A percentile compares a stretch with the other conserved stretches of the same genome.
These are phyloP conservation scores for Plantago ovata DNA, from an alignment of 257 asterid species.

Conservation along the genomic window DNA sequence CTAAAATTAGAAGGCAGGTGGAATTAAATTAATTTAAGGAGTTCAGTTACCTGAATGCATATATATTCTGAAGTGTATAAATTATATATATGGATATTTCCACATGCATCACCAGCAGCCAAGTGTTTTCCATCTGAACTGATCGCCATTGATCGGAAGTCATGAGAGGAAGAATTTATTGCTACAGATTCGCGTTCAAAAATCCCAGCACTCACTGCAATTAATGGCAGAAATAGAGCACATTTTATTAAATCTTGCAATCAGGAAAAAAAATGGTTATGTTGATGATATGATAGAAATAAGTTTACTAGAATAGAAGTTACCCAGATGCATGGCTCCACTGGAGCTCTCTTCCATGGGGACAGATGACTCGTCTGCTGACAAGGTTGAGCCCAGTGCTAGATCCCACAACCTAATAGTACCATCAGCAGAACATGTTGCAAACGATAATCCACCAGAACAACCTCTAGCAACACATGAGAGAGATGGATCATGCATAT, in stretches of 20 bases:
- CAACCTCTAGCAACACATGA: constrained; percentile 65
- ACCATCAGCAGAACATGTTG: constrained; percentile 75
- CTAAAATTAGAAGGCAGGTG: no score
- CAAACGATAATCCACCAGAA: constrained; percentile 67
- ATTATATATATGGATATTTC: constrained; percentile 62
- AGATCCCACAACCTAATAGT: constrained; percentile 71
- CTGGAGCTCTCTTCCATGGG: constrained; percentile 26
- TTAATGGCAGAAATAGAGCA: constrained; percentile 18
- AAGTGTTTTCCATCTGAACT: constrained; percentile 70
- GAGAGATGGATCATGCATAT: constrained; percentile 57
- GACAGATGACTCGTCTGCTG: constrained; percentile 24
- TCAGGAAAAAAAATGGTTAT: constrained; percentile 9
- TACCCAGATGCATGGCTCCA: constrained; percentile 42
- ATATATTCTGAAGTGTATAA: constrained; percentile 38
- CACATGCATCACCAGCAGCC: constrained; percentile 71
- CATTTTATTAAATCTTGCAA: constrained; percentile 10
- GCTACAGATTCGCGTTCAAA: constrained; percentile 64
- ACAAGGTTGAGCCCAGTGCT: constrained; percentile 31
- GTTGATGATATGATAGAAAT: no score
- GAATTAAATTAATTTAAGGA: constrained; percentile 15
- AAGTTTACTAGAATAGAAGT: no score
- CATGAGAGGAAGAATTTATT: constrained; percentile 37
- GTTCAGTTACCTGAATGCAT: constrained; percentile 57
- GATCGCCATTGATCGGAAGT: constrained; percentile 60
- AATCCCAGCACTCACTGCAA: constrained; percentile 58